Evolutionary conservation across 2,329 filamentous ascomycete genomes (phyloP), one percentile per base, ranked within the genome.

Genomic region (Alternaria incomplexa): DNA sequence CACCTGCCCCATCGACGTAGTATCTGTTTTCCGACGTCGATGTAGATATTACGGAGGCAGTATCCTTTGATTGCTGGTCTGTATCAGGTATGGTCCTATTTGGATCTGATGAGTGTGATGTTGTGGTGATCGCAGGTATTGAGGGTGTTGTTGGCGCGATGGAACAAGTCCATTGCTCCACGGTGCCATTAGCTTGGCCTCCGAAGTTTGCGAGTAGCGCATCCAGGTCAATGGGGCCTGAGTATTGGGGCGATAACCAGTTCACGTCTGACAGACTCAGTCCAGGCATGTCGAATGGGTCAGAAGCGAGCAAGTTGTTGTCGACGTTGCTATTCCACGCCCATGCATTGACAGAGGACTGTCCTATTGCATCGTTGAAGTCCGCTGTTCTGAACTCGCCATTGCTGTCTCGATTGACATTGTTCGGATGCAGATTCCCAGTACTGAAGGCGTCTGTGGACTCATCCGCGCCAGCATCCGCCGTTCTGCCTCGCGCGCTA

Each of bases 1-100:
- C 63, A n/a, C 65, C 65, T 8, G 59, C 17, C 8, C 65, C 63
- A 45, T 67, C 65, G 22, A 67, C 65, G 32, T 67, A 67, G 44
- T 63, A 67, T 58, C 53, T 63, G 20, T 46, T 57, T 25, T 56
- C 47, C 32, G 45, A 30, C 12, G 62, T n/a, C 23, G 47, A 54
- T 15, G 56, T 30, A 28, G 72, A 30, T 55, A 63, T 15, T 56
- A 52, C 25, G 4, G 44, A 47, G 13, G 26, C 15, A 40, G 26
- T 32, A 30, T 30, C 28, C 54, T 32, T 47, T 20, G 26, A 11
- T 6, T 36, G 9, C 11, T 17, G 36, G 26, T 6, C 20, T 30
- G 10, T 22, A 13, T 25, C 46, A 64, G 56, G 47, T 69, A 61
- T 20, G 15, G n/a, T 44, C 5, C 23, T 26, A n/a, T 28, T 23